Base-by-base conservation (phyloP, 495 filamentous ascomycete genomes). In the Aspergillus leporis region DNA sequence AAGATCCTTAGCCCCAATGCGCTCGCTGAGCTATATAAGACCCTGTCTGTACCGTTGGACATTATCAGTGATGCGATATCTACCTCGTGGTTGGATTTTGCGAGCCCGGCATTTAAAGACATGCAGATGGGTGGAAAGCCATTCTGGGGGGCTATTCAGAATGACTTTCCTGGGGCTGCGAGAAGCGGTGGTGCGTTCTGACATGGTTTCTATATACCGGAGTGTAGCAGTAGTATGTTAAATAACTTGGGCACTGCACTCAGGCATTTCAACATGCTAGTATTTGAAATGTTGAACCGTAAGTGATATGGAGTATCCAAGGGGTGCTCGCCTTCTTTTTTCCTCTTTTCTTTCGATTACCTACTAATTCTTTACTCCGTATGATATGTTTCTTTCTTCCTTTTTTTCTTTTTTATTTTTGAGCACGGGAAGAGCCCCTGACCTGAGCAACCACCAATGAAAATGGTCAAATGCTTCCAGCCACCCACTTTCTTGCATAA, bases 1-100 rank as follows among this genome's bases (percentile, higher is more conserved):
- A 74, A 80, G 50, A 68, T 74, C 18, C 71, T 67, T 16, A 77
- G 70, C 30, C 80, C 79, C 4, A 76, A 77, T 61, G 59, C 70
- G 0, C 59, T 82, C 25, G 61, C 66, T 13, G 69, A 67, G 1
- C 16, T 81, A 4, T 76, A 77, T 53, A 58, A 65, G 31, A 71
- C 70, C 12, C 51, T 78, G n/a, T 69, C 75, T 12, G 58, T 55
- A 18, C 64, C 76, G 16, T 22, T 78, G 63, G 63, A 65, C 19
- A 66, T 69, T 1, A 48, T 74, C 41, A 63, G 61, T 1, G 63
- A 75, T 14, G 49, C 60, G 5, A 36, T 76, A 21, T 47, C 63
- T 6, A 59, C 62, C 8, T 65, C 71, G 16, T 54, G 73, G 57
- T 51, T 74, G 25, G 61, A 69, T 31, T 25, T 78, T 4, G 60